These are phyloP conservation scores for Aspergillus conjunctus DNA, from an alignment of 495 filamentous ascomycete species.

Conservation along the genomic window DNA sequence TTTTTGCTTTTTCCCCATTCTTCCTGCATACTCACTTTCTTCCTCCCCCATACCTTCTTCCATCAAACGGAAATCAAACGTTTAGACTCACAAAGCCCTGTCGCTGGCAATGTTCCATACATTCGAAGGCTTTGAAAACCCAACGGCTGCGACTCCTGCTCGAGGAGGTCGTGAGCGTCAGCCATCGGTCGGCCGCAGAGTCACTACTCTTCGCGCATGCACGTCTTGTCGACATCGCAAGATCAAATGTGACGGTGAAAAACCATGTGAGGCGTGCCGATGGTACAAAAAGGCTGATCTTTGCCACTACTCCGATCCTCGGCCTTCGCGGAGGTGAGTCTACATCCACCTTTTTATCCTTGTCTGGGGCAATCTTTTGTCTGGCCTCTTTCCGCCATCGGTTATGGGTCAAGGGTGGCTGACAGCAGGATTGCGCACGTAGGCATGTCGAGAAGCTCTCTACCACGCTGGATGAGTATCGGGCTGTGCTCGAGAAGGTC, in stretches of 20 bases:
- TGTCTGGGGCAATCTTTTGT: not conserved
- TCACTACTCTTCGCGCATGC: slow-evolving; percentile 47
- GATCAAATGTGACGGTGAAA: slow-evolving; percentile 52
- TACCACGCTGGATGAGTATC: slow-evolving; percentile 45
- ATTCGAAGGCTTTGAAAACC: slow-evolving; percentile 46
- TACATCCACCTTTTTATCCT: not conserved
- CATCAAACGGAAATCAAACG: not conserved
- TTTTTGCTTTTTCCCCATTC: not conserved
- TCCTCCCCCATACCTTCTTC: not conserved
- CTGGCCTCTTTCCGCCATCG: not conserved
- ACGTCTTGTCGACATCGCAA: slow-evolving; percentile 52
- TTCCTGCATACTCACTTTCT: not conserved
- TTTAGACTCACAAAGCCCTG: not conserved
- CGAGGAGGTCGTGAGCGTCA: slow-evolving; percentile 38
- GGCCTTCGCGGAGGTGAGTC: slow-evolving; percentile 41
- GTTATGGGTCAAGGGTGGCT: not conserved
- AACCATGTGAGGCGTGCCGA: slow-evolving; percentile 49
- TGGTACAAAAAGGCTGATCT: slow-evolving; percentile 51
- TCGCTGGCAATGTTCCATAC: slow-evolving; percentile 44
- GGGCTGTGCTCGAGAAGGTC: slow-evolving; percentile 38
- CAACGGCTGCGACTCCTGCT: slow-evolving; percentile 28
- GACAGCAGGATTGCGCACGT: not conserved
- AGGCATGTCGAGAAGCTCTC: slow-evolving; percentile 49
- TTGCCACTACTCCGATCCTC: slow-evolving; percentile 47
- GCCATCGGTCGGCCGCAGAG: slow-evolving; percentile 41